These are phyloP conservation scores for Zopfochytrium polystomum DNA, from an alignment of 371 early-diverging fungal genomes.

Conservation along the genomic window DNA sequence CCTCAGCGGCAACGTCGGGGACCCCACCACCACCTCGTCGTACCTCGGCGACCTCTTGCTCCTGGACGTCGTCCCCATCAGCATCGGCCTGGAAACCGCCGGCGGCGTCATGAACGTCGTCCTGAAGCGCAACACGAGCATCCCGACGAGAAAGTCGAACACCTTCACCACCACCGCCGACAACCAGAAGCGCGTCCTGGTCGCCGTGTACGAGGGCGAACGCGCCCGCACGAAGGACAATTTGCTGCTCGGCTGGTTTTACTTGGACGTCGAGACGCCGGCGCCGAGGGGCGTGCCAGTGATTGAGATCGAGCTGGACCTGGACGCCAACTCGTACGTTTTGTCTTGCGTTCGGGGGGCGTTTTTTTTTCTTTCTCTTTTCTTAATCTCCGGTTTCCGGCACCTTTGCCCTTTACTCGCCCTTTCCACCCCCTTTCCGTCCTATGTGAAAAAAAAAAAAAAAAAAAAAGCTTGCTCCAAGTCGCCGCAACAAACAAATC, in stretches of 20 bases:
- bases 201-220: conserved; percentile 97
- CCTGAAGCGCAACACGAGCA: conserved; percentile 93
- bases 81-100: conserved; percentile 81
- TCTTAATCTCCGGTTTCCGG: background rate
- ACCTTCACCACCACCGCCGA: conserved; percentile 96
- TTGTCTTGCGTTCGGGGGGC: too few species aligned
- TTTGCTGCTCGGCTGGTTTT: conserved; percentile 93
- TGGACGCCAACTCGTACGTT: conserved; percentile 97
- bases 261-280: conserved; percentile 89
- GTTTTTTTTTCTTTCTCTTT: background rate
- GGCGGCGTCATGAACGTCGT: conserved; percentile 95
- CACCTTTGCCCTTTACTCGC: too few species aligned
- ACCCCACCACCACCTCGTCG: conserved; percentile 63
- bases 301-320: conserved; percentile 96
- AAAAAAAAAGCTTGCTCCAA: conserved; percentile 94
- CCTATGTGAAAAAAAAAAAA: conserved; percentile 77
- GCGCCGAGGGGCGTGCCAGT: conserved; percentile 96
- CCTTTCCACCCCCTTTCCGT: conserved; percentile 28
- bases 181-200: conserved; percentile 96
- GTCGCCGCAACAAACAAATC: conserved; percentile 96
- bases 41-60: conserved; percentile 52
- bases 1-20: conserved; percentile 82
- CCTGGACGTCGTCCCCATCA: conserved; percentile 63
- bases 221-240: conserved; percentile 93
- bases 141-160: conserved; percentile 95